phyloP scores from a whole-genome alignment of 371 early-diverging fungal genomes.

The Dichotomocladium elegans region DNA sequence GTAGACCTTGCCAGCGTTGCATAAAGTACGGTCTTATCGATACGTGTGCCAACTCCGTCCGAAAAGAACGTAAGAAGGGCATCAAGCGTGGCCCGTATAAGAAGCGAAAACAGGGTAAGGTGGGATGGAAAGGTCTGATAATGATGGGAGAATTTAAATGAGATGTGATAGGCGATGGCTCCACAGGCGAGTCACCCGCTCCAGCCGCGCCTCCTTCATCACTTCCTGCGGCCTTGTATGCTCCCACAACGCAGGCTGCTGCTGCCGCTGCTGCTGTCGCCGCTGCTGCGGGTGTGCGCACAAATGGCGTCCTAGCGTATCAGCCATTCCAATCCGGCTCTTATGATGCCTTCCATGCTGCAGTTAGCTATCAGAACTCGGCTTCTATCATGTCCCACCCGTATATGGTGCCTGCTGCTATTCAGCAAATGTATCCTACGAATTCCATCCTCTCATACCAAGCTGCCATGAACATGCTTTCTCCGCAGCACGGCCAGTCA shows the following conservation, averaged over 20 bases:
- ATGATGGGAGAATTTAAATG: too few species aligned
- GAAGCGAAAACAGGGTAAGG: constrained; percentile 23
- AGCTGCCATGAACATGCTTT: constrained; percentile 34
- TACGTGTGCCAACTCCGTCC: constrained; percentile 73
- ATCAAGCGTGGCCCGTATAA: constrained; percentile 85
- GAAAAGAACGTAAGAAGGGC: constrained; percentile 84
- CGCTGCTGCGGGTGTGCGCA: constrained; percentile 10
- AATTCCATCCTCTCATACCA: constrained; percentile 32
- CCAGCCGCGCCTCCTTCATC: constrained; percentile 12
- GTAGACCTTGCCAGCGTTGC: constrained; percentile 84
- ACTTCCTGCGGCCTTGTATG: constrained; percentile 21
- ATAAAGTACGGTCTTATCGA: constrained; percentile 67
- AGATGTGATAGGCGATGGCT: constrained; percentile 8
- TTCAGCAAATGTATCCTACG: constrained; percentile 23
- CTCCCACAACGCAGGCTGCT: constrained; percentile 10
- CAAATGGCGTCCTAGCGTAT: constrained; percentile 30
- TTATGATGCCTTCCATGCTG: constrained; percentile 33
- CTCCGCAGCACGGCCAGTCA: constrained; percentile 22
- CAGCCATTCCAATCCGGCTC: constrained; percentile 24
- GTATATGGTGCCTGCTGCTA: constrained; percentile 28
- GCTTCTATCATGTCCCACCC: constrained; percentile 22
- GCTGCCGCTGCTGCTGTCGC: constrained; percentile 6
- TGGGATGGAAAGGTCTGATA: background rate
- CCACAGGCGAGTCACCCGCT: too few species aligned
- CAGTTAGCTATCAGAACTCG: constrained; percentile 18